These are phyloP conservation scores for Suhomyces tanzawaensis DNA, from an alignment of 805 yeast genomes.

Conservation along the genomic window DNA sequence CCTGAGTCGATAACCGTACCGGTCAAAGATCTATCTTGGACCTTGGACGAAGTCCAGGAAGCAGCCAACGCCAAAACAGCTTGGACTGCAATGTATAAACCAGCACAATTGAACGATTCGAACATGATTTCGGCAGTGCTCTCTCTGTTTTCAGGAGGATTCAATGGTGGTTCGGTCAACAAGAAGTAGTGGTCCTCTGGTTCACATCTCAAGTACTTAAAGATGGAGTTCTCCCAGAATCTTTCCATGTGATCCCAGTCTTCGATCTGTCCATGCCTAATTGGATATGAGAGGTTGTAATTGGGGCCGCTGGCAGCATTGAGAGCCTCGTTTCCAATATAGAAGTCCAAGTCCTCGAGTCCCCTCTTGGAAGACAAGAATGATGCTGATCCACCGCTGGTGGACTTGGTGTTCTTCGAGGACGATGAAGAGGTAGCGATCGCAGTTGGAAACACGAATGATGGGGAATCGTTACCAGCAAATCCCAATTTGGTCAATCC, in stretches of 20 bases:
- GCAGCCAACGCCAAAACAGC: conserved; percentile 98
- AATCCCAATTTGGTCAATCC: conserved; percentile 96
- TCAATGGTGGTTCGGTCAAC: conserved; percentile 96
- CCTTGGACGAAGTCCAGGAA: conserved; percentile 97
- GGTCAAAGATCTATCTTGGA: conserved; percentile 89
- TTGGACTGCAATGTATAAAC: conserved; percentile 96
- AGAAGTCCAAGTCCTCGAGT: conserved; percentile 90
- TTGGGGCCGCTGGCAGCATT: conserved; percentile 88
- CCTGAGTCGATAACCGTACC: conserved; percentile 99
- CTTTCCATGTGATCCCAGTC: conserved; percentile 99
- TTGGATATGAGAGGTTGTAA: conserved; percentile 86
- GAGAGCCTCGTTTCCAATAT: conserved; percentile 93
- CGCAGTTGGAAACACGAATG: conserved; percentile 96
- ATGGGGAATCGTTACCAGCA: conserved; percentile 98
- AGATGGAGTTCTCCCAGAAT: conserved; percentile 96
- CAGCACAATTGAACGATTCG: conserved; percentile 98
- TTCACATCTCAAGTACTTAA: conserved; percentile 94
- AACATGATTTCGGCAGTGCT: conserved; percentile 98
- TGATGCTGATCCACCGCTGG: conserved; percentile 35
- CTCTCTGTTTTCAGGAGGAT: conserved; percentile 99
- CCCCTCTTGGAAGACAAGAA: conserved; percentile 72
- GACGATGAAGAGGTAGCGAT: conserved; percentile 71
- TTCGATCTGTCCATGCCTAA: conserved; percentile 96
- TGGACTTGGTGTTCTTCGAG: conserved; percentile 40
- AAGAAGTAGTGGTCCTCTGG: conserved; percentile 98